Evolutionary conservation across 2,329 filamentous ascomycete genomes (phyloP).

Genomic region (Aureobasidium uvarum): DNA sequence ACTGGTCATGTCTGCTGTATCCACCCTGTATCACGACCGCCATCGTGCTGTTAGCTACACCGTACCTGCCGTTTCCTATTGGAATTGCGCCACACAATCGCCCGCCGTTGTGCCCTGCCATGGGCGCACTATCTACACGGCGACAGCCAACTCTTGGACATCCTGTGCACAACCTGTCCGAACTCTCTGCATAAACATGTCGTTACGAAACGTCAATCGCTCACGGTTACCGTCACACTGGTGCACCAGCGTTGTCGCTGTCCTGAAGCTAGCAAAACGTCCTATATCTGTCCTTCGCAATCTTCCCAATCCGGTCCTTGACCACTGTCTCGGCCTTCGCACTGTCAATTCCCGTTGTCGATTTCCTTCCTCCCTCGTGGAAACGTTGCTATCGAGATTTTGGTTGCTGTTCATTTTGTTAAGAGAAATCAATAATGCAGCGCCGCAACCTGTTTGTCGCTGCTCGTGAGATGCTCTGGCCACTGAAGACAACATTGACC

Average conservation of each 20-base stretch:
- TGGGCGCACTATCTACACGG: not conserved
- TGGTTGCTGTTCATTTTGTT: not conserved
- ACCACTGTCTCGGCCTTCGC: conserved; percentile 11
- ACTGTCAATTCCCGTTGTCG: conserved; percentile 17
- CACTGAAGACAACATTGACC: not conserved
- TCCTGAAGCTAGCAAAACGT: conserved; percentile 18
- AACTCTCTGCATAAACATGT: conserved; percentile 3
- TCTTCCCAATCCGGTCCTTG: conserved; percentile 4
- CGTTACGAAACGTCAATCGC: not conserved
- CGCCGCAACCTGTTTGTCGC: not conserved
- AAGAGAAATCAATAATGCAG: conserved; percentile 5
- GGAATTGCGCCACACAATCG: conserved; percentile 24
- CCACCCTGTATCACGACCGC: conserved; percentile 10
- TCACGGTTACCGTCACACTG: not conserved
- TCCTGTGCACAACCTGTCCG: not conserved
- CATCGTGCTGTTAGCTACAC: conserved; percentile 9
- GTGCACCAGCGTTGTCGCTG: conserved; percentile 9
- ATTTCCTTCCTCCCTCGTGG: conserved; percentile 18
- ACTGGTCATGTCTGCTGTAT: conserved; percentile 12
- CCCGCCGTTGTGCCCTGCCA: conserved; percentile 12
- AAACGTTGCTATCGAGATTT: conserved; percentile 20
- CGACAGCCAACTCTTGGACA: not conserved
- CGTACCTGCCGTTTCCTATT: conserved; percentile 20
- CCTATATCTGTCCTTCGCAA: conserved; percentile 5
- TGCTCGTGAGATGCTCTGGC: not conserved